These are phyloP conservation scores for Tubosaeta brunneosetosa DNA, from an alignment of 768 basidiomycete genomes.

Conservation along the genomic window DNA sequence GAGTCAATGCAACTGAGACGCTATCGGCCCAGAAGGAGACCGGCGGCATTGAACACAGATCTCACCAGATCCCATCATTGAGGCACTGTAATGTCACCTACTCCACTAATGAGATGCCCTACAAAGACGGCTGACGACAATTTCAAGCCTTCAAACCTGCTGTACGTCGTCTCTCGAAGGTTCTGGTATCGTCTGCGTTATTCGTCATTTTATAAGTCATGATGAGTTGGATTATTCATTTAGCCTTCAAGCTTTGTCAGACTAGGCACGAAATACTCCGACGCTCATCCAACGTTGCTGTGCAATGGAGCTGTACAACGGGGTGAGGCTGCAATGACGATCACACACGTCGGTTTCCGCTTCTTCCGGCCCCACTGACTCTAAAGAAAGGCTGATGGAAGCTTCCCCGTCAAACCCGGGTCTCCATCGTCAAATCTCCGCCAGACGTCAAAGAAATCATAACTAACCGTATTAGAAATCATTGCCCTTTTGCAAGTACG, in stretches of 20 bases:
- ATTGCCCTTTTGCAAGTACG: background rate
- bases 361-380: background rate
- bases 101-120: background rate
- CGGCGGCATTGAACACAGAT: background rate
- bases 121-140: too few species aligned
- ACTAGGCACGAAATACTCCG: background rate
- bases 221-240: background rate
- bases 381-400: background rate
- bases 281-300: background rate
- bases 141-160: background rate
- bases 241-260: conserved; percentile 5
- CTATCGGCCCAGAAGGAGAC: background rate
- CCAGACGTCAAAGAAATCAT: background rate
- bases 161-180: background rate
- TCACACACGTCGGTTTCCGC: background rate
- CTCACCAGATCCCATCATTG: conserved; percentile 2
- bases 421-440: background rate
- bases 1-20: background rate
- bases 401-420: background rate
- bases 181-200: background rate
- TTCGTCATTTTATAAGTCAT: background rate
- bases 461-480: background rate
- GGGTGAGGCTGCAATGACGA: background rate
- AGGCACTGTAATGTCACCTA: background rate
- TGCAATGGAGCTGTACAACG: background rate